Base-by-base conservation (phyloP, 495 filamentous ascomycete species). In the Penicillium arizonense region DNA sequence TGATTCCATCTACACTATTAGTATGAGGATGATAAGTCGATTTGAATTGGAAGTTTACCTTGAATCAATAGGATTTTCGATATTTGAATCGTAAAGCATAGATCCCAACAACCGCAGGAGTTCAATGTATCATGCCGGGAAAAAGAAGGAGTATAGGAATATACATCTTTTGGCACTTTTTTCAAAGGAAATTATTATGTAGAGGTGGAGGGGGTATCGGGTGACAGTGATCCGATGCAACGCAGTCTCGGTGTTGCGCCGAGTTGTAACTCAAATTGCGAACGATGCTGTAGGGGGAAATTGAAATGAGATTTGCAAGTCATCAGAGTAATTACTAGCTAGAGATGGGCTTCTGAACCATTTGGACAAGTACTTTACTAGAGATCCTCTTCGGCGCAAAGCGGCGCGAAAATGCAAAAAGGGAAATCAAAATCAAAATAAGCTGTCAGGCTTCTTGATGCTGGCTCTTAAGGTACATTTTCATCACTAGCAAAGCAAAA, bases 221-320 rank as follows among this genome's bases (percentile, higher is more conserved):
- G 48, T 58, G 49, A 71, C 68, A 57, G 68, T 71, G 63, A 60
- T 69, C 68, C 68, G 63, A 63, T 30, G 54, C 11, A 46, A 52
- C 30, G 6, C 38, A 57, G 10, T 21, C 41, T 62, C 55, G 56
- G 47, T 24, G 18, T 49, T 64, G 35, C 40, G 44, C 57, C 60
- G 59, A 57, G 32, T 52, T 54, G 33, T 42, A 39, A 24, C 2
- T 36, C 32, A 24, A 32, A 48, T 26, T 23, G 35, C 16, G 20
- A 18, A 2, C 6, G 4, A 39, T 35, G 38, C 18, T 18, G 38
- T 38, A 13, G 48, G 13, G 30, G 38, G 23, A 36, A 41, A 26
- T 3, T 18, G 3, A 18, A 18, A 18, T 18, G 18, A 18, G 18
- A 18, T 1, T 24, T 42, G 28, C 12, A 13, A 35, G 13, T 36